Evolutionary conservation across 768 basidiomycete genomes (phyloP).

Genomic region (Russula compacta): DNA sequence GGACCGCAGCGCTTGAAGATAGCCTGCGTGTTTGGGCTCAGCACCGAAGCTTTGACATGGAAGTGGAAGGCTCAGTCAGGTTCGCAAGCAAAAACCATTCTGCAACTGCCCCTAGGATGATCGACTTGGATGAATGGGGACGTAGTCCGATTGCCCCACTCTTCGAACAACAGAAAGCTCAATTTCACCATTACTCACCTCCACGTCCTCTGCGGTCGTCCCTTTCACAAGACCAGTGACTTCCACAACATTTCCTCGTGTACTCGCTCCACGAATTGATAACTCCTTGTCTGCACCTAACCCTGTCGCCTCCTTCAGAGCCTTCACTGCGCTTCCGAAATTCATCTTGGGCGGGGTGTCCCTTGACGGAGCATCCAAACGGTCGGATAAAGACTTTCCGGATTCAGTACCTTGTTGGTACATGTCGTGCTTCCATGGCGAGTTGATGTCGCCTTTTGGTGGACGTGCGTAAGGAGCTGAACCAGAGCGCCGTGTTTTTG

Average conservation of each 20-base stretch:
- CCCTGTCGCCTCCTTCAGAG: conserved; percentile 19
- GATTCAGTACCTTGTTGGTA: conserved; percentile 7
- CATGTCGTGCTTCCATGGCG: conserved; percentile 19
- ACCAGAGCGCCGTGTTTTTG: conserved; percentile 14
- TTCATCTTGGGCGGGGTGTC: conserved; percentile 18
- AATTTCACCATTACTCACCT: conserved; percentile 2
- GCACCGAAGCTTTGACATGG: background rate
- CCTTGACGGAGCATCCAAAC: conserved; percentile 4
- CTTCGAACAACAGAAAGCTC: background rate
- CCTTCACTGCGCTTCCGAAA: conserved; percentile 16
- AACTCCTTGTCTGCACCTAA: conserved; percentile 2
- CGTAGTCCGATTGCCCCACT: background rate
- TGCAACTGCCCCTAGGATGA: background rate
- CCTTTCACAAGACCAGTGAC: conserved; percentile 20
- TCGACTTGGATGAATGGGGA: background rate
- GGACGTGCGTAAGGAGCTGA: conserved; percentile 19
- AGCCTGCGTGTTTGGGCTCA: conserved; percentile 4
- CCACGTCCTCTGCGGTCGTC: conserved; percentile 21
- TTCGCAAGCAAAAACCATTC: background rate
- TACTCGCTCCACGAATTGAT: conserved; percentile 20
- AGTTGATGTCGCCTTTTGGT: conserved; percentile 19
- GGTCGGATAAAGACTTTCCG: conserved; percentile 15
- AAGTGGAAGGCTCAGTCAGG: background rate
- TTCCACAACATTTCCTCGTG: conserved; percentile 20
- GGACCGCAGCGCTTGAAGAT: conserved; percentile 21